These are phyloP conservation scores for Annulohypoxylon stygium DNA, from an alignment of 495 filamentous ascomycete genomes.

Conservation along the genomic window DNA sequence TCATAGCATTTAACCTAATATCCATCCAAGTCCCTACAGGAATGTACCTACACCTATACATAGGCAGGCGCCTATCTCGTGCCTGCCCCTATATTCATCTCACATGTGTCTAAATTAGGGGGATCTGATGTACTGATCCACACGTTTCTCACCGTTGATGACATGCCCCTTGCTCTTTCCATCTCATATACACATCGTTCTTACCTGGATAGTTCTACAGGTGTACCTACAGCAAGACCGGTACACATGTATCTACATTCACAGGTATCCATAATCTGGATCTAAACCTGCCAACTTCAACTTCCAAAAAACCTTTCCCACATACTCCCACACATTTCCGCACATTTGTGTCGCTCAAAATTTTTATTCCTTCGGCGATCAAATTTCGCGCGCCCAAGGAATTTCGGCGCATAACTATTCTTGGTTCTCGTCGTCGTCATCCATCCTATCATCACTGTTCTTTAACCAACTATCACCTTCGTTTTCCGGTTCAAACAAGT, in stretches of 20 bases:
- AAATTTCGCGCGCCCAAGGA: not conserved
- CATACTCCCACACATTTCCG: not conserved
- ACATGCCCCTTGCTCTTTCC: not conserved
- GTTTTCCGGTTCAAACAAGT: slow-evolving; percentile 12
- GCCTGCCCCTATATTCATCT: not conserved
- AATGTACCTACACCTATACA: not conserved
- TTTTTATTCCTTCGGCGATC: not conserved
- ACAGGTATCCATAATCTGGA: not conserved
- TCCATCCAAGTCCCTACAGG: not conserved
- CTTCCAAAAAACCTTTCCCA: not conserved
- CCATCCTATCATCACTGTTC: not conserved
- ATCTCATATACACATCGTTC: slow-evolving; percentile 5
- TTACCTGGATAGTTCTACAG: not conserved
- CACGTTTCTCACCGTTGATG: not conserved
- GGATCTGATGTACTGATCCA: not conserved
- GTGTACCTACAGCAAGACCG: not conserved
- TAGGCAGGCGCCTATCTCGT: not conserved
- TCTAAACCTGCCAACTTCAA: slow-evolving; percentile 1
- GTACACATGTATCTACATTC: not conserved
- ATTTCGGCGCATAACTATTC: slow-evolving; percentile 20
- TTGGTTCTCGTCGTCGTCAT: not conserved
- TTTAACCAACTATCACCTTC: slow-evolving; percentile 17
- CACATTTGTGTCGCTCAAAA: not conserved
- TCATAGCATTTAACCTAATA: not conserved
- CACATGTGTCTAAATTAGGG: not conserved